These are phyloP conservation scores for Thozetella sp. DNA, from an alignment of 495 filamentous ascomycete species.

Conservation along the genomic window DNA sequence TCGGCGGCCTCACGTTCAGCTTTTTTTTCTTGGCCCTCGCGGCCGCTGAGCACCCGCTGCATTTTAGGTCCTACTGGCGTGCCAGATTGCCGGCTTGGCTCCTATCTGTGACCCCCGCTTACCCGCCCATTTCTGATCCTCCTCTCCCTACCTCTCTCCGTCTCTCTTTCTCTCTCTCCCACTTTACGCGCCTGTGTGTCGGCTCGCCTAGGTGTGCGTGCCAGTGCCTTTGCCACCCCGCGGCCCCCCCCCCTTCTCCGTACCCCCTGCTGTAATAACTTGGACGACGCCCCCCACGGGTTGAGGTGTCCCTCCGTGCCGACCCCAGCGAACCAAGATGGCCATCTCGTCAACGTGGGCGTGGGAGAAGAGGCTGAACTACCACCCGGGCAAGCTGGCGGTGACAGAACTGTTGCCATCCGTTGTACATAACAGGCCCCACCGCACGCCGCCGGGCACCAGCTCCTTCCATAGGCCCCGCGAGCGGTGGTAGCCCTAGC, in stretches of 20 bases:
- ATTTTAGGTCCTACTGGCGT: not conserved
- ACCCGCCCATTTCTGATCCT: not conserved
- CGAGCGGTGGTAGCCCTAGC: too few species aligned
- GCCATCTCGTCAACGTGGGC: not conserved
- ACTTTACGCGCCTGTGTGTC: too few species aligned
- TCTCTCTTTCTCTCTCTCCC: too few species aligned
- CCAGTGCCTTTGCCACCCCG: too few species aligned
- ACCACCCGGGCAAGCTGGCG: not conserved
- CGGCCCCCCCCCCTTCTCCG: too few species aligned
- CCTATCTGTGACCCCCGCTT: not conserved
- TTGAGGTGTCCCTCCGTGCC: not conserved
- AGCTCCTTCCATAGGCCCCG: too few species aligned
- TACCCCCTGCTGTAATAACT: too few species aligned
- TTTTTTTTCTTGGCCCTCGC: not conserved
- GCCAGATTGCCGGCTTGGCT: conserved; percentile 2
- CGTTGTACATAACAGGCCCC: too few species aligned
- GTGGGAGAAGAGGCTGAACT: not conserved
- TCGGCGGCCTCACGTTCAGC: not conserved
- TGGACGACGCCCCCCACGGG: not conserved
- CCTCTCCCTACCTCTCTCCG: not conserved
- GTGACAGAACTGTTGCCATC: too few species aligned
- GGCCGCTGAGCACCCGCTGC: not conserved
- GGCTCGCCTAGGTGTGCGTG: too few species aligned
- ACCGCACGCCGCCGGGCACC: too few species aligned
- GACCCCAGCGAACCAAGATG: not conserved